These are phyloP conservation scores for Annulohypoxylon maeteangense DNA, from an alignment of 495 filamentous ascomycete species.

Conservation along the genomic window DNA sequence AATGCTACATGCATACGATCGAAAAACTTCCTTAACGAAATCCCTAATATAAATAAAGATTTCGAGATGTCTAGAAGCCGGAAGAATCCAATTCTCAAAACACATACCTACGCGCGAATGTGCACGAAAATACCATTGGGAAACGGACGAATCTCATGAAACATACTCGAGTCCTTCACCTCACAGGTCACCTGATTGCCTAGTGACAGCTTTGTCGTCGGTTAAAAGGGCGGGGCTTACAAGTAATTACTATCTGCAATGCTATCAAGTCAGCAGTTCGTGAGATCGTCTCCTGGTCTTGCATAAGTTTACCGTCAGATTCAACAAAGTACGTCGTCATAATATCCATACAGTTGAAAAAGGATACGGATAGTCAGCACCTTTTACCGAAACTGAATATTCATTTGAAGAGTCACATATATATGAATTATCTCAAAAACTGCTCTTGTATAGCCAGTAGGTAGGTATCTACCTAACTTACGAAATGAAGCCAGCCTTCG, in stretches of 20 bases:
- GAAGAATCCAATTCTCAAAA: not conserved
- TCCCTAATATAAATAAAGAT: too few species aligned
- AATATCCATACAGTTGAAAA: not conserved
- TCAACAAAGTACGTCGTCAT: not conserved
- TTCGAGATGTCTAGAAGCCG: too few species aligned
- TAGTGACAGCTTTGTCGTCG: not conserved
- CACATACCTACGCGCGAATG: not conserved
- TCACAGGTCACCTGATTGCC: not conserved
- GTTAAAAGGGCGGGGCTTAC: not conserved
- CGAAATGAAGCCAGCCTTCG: not conserved
- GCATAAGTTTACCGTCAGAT: not conserved
- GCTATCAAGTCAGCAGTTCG: not conserved
- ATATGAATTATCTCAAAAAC: too few species aligned
- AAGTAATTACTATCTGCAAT: not conserved
- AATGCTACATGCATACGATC: too few species aligned
- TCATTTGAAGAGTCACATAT: not conserved
- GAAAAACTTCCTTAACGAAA: too few species aligned
- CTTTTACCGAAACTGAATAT: not conserved
- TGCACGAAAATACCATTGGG: not conserved
- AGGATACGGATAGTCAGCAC: not conserved
- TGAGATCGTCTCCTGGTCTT: not conserved
- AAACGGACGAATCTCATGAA: not conserved
- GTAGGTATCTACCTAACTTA: not conserved
- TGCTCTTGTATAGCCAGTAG: not conserved
- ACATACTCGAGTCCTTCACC: too few species aligned